Base-by-base conservation (phyloP, 352 stramenopile genomes). In the Phytophthora vignae region DNA sequence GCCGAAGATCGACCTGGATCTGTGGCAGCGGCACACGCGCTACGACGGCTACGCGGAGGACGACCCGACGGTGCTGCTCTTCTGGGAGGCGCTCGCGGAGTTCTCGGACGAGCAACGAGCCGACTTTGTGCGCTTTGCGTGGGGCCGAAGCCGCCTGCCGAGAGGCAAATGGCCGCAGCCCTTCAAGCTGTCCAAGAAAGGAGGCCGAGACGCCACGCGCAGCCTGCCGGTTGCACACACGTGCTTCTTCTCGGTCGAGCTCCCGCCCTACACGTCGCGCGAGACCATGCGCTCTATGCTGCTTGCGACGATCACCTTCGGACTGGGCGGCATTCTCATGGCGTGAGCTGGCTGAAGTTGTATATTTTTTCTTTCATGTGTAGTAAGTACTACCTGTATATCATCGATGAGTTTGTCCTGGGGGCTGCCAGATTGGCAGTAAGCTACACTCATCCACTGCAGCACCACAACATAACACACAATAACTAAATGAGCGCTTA, bases 171-270 rank as follows among this genome's bases (percentile, higher is more conserved):
- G 90, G 90, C 83, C 89, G 4, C 85, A 96, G 68, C 91, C 88
- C 8, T 98, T 97, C 77, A 98, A 98, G 61, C 67, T 98, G n/a
- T 97, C 85, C 27, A 96, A 95, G 55, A 96, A 96, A 69, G 87
- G 88, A 52, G 92, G 90, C 2, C 89, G 91, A 21, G 91, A 98
- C 71, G 83, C 79, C 57, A 91, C 71, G 12, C 71, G 87, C 22
- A 94, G 90, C 44, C 74, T 98, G n/a, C 94, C 94, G 0, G 91
- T 99, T 9, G 95, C 92, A 36, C 96, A 99, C 78, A 98, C 96
- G 50, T 99, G 96, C 77, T 99, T 99, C 82, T 99, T 99, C 75
- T 97, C 91, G 25, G 86, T 99, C 57, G 96, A 99, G 73, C 71
- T 99, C 29, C 96, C 96, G 31, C 90, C 91, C 15, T 99, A 99